A percentile compares a stretch with the other conserved stretches of the same genome.
Conservation (phyloP, 345 rosid genomes). For the Bretschneidera sinensis region DNA sequence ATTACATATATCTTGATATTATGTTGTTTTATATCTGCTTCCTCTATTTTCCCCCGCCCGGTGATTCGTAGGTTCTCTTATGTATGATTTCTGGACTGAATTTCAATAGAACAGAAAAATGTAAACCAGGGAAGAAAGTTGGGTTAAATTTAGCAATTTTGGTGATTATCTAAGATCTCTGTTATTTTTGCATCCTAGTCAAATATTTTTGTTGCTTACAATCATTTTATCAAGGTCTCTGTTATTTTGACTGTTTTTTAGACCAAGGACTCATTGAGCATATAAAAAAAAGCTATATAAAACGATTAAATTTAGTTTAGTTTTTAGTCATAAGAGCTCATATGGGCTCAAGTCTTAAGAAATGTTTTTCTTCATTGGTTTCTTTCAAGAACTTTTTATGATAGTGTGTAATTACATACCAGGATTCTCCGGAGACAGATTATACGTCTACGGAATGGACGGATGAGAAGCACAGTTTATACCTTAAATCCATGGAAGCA, state of each 20-base stretch:
- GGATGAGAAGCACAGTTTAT: constrained; percentile 81
- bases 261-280: background rate
- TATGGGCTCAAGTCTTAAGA: background rate
- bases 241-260: background rate
- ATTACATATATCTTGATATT: no score
- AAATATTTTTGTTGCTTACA: no score
- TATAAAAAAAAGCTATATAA: background rate
- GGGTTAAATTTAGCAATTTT: no score
- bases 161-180: no score
- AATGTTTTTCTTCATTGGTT: background rate
- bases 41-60: background rate
- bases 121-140: no score
- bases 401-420: constrained; percentile 9
- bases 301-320: no score
- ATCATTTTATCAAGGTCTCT: background rate
- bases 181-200: no score
- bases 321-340: no score
- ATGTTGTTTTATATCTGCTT: background rate
- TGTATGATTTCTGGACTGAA: no score
- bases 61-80: background rate
- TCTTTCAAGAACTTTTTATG: constrained; percentile 12
- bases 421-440: constrained; percentile 41
- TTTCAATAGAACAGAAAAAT: no score
- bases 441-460: constrained; percentile 62
- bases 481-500: constrained; percentile 87